Evolutionary conservation across 2,329 filamentous ascomycete genomes (phyloP).

Genomic region (Pochonia chlamydosporia): DNA sequence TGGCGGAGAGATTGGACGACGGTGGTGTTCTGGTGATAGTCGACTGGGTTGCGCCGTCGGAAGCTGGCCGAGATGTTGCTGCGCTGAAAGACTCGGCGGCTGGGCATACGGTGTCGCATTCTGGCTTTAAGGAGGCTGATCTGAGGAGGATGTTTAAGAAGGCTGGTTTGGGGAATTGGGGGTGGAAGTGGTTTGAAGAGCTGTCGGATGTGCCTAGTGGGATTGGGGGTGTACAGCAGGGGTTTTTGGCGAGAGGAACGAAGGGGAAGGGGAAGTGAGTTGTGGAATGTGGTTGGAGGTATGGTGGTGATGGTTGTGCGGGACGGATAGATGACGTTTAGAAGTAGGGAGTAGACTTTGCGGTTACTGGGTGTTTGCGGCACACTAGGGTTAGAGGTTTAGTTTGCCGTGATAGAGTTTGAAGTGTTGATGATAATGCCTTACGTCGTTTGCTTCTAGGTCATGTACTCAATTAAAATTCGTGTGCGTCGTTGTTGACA

Average conservation of each 20-base stretch:
- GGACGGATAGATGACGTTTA: too few relatives aligned
- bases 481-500: too few relatives aligned
- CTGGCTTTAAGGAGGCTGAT: constrained; percentile 18
- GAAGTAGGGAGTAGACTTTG: too few relatives aligned
- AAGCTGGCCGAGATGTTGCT: constrained; percentile 10
- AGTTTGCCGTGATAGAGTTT: too few relatives aligned
- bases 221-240: constrained; percentile 17
- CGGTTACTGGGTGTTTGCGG: too few relatives aligned
- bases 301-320: too few relatives aligned
- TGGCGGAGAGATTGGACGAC: constrained; percentile 20
- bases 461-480: too few relatives aligned
- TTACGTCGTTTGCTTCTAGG: too few relatives aligned
- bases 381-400: too few relatives aligned
- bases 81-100: background rate
- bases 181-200: constrained; percentile 18
- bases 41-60: constrained; percentile 20
- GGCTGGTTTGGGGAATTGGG: constrained; percentile 18
- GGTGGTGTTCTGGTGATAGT: constrained; percentile 27
- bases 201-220: constrained; percentile 16
- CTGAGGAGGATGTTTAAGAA: constrained; percentile 15
- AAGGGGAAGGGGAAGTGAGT: background rate
- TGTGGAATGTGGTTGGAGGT: too few relatives aligned
- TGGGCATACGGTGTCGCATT: constrained; percentile 13
- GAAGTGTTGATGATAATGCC: too few relatives aligned
- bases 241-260: constrained; percentile 17